Conservation (phyloP, 1,284 basidiomycete genomes). For the Boletus hoseneyae region DNA sequence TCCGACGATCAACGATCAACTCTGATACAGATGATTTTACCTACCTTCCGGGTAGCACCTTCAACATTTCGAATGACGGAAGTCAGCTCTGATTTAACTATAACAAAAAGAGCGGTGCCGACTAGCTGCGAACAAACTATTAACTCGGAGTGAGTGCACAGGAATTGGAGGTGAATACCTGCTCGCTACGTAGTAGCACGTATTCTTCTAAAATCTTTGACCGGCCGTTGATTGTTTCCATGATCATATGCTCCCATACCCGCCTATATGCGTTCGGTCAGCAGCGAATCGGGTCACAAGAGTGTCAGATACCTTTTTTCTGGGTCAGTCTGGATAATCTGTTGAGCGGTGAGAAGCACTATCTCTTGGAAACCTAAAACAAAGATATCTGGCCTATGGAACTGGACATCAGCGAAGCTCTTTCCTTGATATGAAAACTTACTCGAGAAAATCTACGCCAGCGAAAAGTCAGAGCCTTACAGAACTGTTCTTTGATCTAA, state of each 20-base stretch:
- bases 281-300: neutral
- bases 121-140: conserved; percentile 64
- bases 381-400: conserved; percentile 79
- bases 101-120: conserved; percentile 87
- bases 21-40: neutral
- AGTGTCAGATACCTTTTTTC: conserved; percentile 68
- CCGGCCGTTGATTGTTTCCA: conserved; percentile 73
- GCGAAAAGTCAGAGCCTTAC: conserved; percentile 10
- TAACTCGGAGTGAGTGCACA: neutral
- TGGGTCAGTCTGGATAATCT: conserved; percentile 95
- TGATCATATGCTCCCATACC: conserved; percentile 83
- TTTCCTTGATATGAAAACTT: conserved; percentile 22
- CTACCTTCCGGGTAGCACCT: conserved; percentile 85
- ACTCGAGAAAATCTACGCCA: conserved; percentile 56
- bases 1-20: conserved; percentile 8
- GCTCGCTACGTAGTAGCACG: conserved; percentile 87
- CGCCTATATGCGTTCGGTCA: conserved; percentile 45
- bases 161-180: conserved; percentile 44
- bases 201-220: conserved; percentile 72
- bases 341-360: conserved; percentile 93
- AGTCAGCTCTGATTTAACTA: conserved; percentile 78
- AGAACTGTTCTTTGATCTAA: conserved; percentile 8
- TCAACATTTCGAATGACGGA: conserved; percentile 87
- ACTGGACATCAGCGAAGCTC: conserved; percentile 3
- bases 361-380: conserved; percentile 98